Conservation (phyloP, 768 basidiomycete genomes). For the Termitomyces sp. region DNA sequence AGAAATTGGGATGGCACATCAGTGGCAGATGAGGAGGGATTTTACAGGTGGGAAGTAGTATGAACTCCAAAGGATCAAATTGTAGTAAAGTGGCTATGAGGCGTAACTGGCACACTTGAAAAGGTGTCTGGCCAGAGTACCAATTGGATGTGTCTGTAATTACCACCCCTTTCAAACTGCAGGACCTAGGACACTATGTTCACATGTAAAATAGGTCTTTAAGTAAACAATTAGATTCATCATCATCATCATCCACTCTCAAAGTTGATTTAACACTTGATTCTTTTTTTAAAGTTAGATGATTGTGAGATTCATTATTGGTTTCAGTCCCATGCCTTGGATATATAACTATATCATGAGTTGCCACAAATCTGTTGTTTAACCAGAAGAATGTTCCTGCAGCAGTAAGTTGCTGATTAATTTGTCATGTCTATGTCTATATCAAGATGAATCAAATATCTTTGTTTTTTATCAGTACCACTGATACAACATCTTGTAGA, state of each 20-base stretch:
- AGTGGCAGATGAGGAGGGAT: too few relatives aligned
- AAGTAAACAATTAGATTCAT: too few relatives aligned
- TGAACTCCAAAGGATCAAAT: too few relatives aligned
- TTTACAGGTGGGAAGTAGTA: too few relatives aligned
- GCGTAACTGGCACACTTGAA: too few relatives aligned
- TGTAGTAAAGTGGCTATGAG: too few relatives aligned
- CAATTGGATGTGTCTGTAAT: too few relatives aligned
- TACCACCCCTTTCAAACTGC: too few relatives aligned
- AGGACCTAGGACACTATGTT: too few relatives aligned
- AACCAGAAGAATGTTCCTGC: constrained; percentile 54
- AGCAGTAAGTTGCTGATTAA: constrained; percentile 32
- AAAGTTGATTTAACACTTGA: constrained; percentile 55
- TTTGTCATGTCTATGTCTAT: background rate
- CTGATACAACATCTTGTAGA: constrained; percentile 65
- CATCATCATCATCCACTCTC: constrained; percentile 35
- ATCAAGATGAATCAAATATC: constrained; percentile 57
- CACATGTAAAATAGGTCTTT: too few relatives aligned
- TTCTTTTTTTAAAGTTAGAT: constrained; percentile 54
- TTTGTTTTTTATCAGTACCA: constrained; percentile 65
- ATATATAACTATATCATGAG: constrained; percentile 28
- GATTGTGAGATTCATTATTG: constrained; percentile 45
- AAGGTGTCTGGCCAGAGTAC: too few relatives aligned
- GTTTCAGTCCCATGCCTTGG: background rate
- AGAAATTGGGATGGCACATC: too few relatives aligned
- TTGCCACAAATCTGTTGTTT: constrained; percentile 54